Conservation (phyloP, 2,329 filamentous ascomycete species). For the Acephala macrosclerotiorum region DNA sequence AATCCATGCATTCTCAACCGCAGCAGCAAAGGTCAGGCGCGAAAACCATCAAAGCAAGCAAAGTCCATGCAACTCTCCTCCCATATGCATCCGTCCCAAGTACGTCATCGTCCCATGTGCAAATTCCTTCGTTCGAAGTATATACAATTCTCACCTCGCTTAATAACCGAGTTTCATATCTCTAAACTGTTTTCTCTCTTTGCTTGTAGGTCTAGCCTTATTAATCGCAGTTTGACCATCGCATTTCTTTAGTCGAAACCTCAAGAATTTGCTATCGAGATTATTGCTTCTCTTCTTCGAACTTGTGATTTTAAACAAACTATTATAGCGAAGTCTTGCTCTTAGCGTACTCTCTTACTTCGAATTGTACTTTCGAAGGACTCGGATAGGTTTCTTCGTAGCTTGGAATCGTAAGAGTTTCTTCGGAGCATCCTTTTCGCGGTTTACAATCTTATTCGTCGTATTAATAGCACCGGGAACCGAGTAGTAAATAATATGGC, state of each 20-base stretch:
- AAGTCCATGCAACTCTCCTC: too few relatives aligned
- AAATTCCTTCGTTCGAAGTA: background rate
- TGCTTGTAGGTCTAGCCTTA: background rate
- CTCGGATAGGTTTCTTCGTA: background rate
- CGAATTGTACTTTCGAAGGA: background rate
- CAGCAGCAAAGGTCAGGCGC: too few relatives aligned
- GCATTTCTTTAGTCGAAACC: background rate
- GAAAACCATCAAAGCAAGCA: too few relatives aligned
- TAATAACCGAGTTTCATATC: background rate
- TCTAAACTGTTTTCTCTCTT: background rate
- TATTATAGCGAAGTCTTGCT: slow-evolving; percentile 10
- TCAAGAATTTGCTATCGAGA: background rate
- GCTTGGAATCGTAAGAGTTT: background rate
- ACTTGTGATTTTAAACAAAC: background rate
- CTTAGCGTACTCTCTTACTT: background rate
- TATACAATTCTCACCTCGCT: too few relatives aligned
- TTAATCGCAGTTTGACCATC: background rate
- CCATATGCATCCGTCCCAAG: too few relatives aligned
- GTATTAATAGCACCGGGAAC: background rate
- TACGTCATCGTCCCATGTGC: too few relatives aligned
- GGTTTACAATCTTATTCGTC: background rate
- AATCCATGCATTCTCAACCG: too few relatives aligned
- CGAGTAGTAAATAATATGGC: background rate
- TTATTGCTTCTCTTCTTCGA: background rate
- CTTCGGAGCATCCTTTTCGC: background rate